Base-by-base conservation (phyloP, 805 yeast genomes). In the Dipodascopsis uninucleata region DNA sequence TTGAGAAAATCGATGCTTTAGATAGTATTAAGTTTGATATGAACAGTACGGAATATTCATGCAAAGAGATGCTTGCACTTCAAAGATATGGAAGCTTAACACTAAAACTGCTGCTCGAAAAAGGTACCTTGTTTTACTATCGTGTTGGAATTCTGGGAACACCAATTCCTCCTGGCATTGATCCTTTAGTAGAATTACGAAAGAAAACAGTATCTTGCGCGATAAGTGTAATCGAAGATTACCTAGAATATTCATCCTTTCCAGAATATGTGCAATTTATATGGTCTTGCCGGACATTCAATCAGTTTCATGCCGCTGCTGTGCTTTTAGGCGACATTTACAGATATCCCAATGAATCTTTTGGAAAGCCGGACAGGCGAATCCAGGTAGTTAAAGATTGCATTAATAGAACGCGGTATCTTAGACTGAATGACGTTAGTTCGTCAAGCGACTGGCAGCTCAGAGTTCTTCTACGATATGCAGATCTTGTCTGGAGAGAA, bases 261-360 rank as follows among this genome's bases (percentile, higher is more conserved):
- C 47, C 44, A 6, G 34, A 23, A 3, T 23, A 31, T 14, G 12
- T 9, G 8, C 26, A 25, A 1, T 33, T 33, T 16, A 9, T 39
- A 5, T 47, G 47, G 52, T 39, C 41, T 29, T 20, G 23, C 12
- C 8, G 29, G 2, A 22, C 32, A 7, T 23, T 28, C 9, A 47
- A 49, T 8, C 52, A 47, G 31, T 47, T 47, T 23, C 47, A 41
- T 18, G 45, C 52, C n/a, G 39, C 43, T 31, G 36, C 39, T 31
- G 42, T 47, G n/a, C 34, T 43, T 10, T 29, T 47, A 33, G 22
- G 47, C 14, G 51, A 46, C 25, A 22, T 46, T 21, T 46, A 36
- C 16, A 18, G 10, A 4, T 34, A 39, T 17, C 47, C 51, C 8
- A n/a, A 8, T 12, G 32, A 39, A 6, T 37, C 38, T n/a, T 16